A percentile compares a stretch with the other conserved stretches of the same genome.
Conservation (phyloP, 345 rosid species). For the Ailanthus altissimus region DNA sequence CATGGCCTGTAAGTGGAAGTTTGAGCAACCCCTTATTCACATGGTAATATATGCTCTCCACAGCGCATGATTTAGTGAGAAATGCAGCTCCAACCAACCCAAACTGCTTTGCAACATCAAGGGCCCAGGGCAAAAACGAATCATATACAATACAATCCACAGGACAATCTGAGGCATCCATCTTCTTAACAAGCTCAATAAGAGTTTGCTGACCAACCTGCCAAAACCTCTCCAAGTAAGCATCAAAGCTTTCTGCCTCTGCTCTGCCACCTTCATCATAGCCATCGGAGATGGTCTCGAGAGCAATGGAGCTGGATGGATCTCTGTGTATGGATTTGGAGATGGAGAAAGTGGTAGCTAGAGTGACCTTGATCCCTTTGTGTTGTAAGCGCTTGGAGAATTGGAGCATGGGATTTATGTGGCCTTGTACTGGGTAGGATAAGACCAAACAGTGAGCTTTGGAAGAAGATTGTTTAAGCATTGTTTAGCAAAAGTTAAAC, state of each 20-base stretch:
- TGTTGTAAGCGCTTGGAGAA: constrained; percentile 35
- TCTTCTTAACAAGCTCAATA: constrained; percentile 18
- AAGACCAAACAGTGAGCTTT: constrained; percentile 32
- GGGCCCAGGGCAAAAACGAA: constrained; percentile 35
- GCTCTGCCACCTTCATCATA: constrained; percentile 31
- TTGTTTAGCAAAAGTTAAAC: background rate
- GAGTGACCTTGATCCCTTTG: constrained; percentile 34
- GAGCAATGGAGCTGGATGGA: constrained; percentile 3
- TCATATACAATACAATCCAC: constrained; percentile 32
- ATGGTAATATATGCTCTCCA: constrained; percentile 24
- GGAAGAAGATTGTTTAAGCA: background rate
- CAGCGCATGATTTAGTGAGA: constrained; percentile 40
- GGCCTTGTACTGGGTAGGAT: constrained; percentile 39
- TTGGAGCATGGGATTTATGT: constrained; percentile 44
- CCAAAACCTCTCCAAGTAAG: constrained; percentile 24
- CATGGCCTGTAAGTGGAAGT: constrained; percentile 23
- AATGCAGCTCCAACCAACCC: constrained; percentile 35
- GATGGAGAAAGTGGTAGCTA: constrained; percentile 26
- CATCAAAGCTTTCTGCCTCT: constrained; percentile 14
- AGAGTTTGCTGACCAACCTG: constrained; percentile 30
- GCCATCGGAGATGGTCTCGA: constrained; percentile 50
- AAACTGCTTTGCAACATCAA: constrained; percentile 37
- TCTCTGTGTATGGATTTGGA: constrained; percentile 17
- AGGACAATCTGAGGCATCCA: constrained; percentile 8
- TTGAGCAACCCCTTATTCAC: constrained; percentile 21